Percentiles rank a stretch among this genome's conserved stretches.
Conservation (phyloP, 2,329 filamentous ascomycete species). For the Colletotrichum falcatum region DNA sequence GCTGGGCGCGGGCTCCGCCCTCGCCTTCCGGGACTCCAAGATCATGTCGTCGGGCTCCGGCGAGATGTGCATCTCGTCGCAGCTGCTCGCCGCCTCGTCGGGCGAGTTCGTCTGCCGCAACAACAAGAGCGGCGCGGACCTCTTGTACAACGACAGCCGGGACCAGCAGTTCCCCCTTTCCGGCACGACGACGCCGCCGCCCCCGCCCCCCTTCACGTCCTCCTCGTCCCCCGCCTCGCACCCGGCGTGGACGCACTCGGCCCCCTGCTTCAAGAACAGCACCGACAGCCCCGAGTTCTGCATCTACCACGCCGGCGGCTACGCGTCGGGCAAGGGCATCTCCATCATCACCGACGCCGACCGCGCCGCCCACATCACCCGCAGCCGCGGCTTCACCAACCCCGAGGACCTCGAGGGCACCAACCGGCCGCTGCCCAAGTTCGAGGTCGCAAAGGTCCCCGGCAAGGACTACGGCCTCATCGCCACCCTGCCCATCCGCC, state of each 20-base stretch:
- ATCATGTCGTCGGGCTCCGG: slow-evolving; percentile 33
- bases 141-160: slow-evolving; percentile 24
- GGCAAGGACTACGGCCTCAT: slow-evolving; percentile 60
- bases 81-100: slow-evolving; percentile 37
- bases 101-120: slow-evolving; percentile 38
- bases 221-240: not conserved
- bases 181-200: too few species aligned
- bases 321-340: slow-evolving; percentile 53
- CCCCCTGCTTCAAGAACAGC: slow-evolving; percentile 38
- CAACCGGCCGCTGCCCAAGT: slow-evolving; percentile 46
- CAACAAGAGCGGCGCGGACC: slow-evolving; percentile 41
- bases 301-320: slow-evolving; percentile 51
- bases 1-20: slow-evolving; percentile 21
- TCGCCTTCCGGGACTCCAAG: slow-evolving; percentile 38
- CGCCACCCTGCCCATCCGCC: slow-evolving; percentile 49
- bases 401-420: slow-evolving; percentile 42
- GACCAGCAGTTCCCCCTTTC: slow-evolving; percentile 28
- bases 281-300: slow-evolving; percentile 45
- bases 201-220: not conserved
- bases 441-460: slow-evolving; percentile 51
- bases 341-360: slow-evolving; percentile 52
- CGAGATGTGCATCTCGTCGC: slow-evolving; percentile 41
- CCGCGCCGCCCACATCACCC: slow-evolving; percentile 48
- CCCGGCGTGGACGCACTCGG: slow-evolving; percentile 25
- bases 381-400: slow-evolving; percentile 47